phyloP scores from a whole-genome alignment of 306 rosid species.

The Dryas alaskensis region DNA sequence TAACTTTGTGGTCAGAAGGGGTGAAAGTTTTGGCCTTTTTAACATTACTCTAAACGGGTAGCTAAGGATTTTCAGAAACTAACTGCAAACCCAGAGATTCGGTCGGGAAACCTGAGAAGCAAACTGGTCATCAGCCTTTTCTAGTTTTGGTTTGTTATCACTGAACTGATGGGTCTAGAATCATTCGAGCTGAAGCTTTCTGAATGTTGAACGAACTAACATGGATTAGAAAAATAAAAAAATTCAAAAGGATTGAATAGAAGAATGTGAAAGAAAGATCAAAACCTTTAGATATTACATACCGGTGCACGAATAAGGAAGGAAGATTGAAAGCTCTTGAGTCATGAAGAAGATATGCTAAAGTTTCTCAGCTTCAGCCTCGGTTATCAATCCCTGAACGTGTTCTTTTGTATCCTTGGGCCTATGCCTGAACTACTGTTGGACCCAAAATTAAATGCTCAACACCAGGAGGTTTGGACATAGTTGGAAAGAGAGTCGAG shows the following conservation, averaged over 20 bases:
- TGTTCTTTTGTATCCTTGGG: not conserved
- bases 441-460: not conserved
- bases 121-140: not conserved
- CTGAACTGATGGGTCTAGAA: not conserved
- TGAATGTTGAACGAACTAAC: not conserved
- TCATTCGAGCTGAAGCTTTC: not conserved
- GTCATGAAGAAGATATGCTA: not conserved
- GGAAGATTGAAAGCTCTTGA: not conserved
- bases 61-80: constrained; percentile 1
- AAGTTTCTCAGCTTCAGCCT: not conserved
- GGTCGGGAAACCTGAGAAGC: not conserved
- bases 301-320: not conserved
- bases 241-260: not conserved
- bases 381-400: not conserved
- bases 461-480: not conserved
- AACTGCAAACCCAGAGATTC: not conserved
- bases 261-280: not conserved
- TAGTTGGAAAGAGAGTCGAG: not conserved
- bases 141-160: not conserved
- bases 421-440: not conserved
- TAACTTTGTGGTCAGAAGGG: constrained; percentile 29
- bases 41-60: constrained; percentile 37
- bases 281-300: not conserved
- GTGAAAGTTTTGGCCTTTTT: constrained; percentile 31
- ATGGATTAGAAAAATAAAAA: not conserved